Conservation (phyloP, 176 grass and related monocot species). For the Phoenix roebelenii region DNA sequence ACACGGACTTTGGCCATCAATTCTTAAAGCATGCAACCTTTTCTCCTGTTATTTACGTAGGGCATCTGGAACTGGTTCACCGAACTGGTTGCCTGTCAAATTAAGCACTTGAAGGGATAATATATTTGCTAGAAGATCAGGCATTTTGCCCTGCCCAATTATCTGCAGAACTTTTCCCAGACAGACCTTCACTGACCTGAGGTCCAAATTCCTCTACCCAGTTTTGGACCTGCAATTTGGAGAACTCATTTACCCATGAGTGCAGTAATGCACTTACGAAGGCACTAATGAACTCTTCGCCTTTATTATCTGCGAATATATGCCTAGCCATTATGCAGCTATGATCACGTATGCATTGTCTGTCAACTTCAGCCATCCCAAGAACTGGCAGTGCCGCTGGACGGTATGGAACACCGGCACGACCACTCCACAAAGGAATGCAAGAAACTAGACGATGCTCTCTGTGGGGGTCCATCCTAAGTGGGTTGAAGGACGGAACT, state of each 20-base stretch:
- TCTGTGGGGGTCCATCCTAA: constrained; percentile 58
- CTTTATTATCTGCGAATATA: constrained; percentile 76
- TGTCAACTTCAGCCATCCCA: constrained; percentile 93
- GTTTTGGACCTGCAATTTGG: constrained; percentile 75
- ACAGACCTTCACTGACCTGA: constrained; percentile 40
- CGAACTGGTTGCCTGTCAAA: constrained; percentile 3
- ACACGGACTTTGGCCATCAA: too few species aligned
- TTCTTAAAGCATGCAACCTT: too few species aligned
- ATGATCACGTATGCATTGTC: constrained; percentile 85
- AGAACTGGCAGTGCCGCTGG: constrained; percentile 79
- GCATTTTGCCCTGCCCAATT: constrained; percentile 58
- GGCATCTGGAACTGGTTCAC: constrained; percentile 14
- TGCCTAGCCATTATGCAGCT: constrained; percentile 98
- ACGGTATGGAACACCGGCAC: constrained; percentile 77
- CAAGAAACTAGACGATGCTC: constrained; percentile 66
- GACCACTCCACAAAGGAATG: constrained; percentile 89
- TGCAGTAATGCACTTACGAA: too few species aligned
- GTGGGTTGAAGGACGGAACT: too few species aligned
- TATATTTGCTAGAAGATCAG: constrained; percentile 34
- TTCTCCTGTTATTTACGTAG: too few species aligned
- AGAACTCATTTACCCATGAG: constrained; percentile 76
- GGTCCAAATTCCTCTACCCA: constrained; percentile 77
- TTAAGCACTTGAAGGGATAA: too few species aligned
- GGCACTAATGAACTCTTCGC: constrained; percentile 86
- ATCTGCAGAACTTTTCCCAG: constrained; percentile 60